These are phyloP conservation scores for Pholiota molesta DNA, from an alignment of 768 basidiomycete species.

Conservation along the genomic window DNA sequence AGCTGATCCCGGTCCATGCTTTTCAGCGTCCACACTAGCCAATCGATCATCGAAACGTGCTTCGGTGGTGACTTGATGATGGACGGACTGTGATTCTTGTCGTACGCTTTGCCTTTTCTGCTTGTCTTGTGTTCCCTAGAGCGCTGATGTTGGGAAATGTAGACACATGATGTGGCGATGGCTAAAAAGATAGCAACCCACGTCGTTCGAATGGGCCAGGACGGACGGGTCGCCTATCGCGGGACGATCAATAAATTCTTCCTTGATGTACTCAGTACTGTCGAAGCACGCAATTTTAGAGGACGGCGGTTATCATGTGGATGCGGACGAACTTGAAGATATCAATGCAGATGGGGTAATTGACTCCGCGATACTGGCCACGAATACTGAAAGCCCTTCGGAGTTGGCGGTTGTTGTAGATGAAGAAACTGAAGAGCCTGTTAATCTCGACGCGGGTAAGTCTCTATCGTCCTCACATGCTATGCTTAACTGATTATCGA, in stretches of 20 bases:
- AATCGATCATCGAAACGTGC: conserved; percentile 79
- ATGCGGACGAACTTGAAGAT: conserved; percentile 27
- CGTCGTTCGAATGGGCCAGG: conserved; percentile 55
- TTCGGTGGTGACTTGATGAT: conserved; percentile 75
- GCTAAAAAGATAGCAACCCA: conserved; percentile 53
- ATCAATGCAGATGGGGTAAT: conserved; percentile 24
- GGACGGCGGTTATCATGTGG: conserved; percentile 30
- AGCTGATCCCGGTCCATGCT: not conserved
- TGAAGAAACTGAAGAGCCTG: conserved; percentile 62
- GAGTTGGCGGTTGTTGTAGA: conserved; percentile 51
- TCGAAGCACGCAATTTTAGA: conserved; percentile 33
- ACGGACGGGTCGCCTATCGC: conserved; percentile 53
- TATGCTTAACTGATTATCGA: not conserved
- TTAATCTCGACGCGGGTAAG: conserved; percentile 42
- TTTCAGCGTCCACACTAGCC: conserved; percentile 69
- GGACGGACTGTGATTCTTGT: conserved; percentile 84
- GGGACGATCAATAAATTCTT: conserved; percentile 52
- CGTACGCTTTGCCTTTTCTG: conserved; percentile 31
- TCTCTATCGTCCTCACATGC: not conserved
- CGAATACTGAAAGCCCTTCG: too few species aligned
- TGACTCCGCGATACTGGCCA: conserved; percentile 10
- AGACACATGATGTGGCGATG: conserved; percentile 55
- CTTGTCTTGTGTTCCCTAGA: not conserved
- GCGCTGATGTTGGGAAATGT: not conserved
- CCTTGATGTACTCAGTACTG: conserved; percentile 47